Evolutionary conservation across 2,329 filamentous ascomycete genomes (phyloP).

Genomic region (Lachnellula hyalina): DNA sequence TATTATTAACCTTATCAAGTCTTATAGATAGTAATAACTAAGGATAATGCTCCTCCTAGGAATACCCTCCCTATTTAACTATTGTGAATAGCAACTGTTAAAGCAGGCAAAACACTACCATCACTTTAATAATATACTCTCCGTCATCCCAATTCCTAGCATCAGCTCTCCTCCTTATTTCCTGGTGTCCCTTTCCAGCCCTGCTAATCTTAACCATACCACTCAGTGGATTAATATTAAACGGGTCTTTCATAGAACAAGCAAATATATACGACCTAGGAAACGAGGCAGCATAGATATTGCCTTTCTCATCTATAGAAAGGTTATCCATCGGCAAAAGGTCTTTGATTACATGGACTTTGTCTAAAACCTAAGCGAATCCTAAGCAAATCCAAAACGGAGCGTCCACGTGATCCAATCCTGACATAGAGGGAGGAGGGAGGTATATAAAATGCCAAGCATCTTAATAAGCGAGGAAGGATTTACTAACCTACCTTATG

Average conservation of each 20-base stretch:
- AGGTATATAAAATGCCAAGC: too few species aligned
- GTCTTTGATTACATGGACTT: conserved; percentile 25
- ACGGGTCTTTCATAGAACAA: conserved; percentile 22
- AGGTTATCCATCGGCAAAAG: conserved; percentile 34
- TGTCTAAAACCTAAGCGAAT: too few species aligned
- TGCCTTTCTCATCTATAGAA: conserved; percentile 33
- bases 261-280: conserved; percentile 25
- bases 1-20: background rate
- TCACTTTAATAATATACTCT: conserved; percentile 27
- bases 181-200: conserved; percentile 9
- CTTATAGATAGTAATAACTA: conserved; percentile 23
- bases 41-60: conserved; percentile 23
- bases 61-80: conserved; percentile 30
- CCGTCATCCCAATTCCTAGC: conserved; percentile 8
- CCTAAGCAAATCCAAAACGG: too few species aligned
- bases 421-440: too few species aligned
- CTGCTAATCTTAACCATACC: conserved; percentile 26
- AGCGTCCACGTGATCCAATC: too few species aligned
- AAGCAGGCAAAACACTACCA: conserved; percentile 23
- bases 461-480: too few species aligned
- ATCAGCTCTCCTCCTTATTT: background rate
- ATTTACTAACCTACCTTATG: too few species aligned
- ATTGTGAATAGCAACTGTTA: conserved; percentile 31
- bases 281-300: conserved; percentile 32
- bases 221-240: conserved; percentile 15